Evolutionary conservation across 2,329 filamentous ascomycete species (phyloP), one percentile per base, ranked within the genome.

Genomic region (Botryotinia convoluta): DNA sequence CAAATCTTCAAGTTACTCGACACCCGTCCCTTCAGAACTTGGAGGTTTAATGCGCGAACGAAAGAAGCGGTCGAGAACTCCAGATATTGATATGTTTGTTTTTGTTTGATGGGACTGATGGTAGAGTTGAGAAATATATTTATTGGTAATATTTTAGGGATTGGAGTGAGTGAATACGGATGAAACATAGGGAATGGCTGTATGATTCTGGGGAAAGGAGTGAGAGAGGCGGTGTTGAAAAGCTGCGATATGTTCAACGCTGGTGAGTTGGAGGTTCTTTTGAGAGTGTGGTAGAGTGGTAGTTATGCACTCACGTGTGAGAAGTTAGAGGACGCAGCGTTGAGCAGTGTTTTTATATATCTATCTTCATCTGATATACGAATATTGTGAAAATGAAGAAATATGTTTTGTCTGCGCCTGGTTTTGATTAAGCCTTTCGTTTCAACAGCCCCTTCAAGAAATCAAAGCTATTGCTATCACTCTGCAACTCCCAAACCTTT

Each of bases 381-480:
- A n/a, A 2, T 48, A 18, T 10, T 7, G 12, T n/a, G 4, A 37
- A 37, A 35, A 26, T 0, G 20, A 48, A 48, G 29, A 4, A 57
- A 16, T 42, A 2, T 22, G 14, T 57, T 20, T 0, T 18, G n/a
- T 8, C 16, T 35, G 0, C 32, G 2, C 18, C 10, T 26, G 16
- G 3, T 37, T 18, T 60, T n/a, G 26, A n/a, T 26, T 73, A 80
- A 18, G 70, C 73, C 85, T 97, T 98, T 79, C 91, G 88, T 84
- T 90, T 93, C 32, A 99, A 85, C 79, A 99, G 80, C 0, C 96
- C 96, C 80, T 89, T 93, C 84, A 97, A 97, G 82, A 97, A 99
- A 83, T 99, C 96, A 84, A 99, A 99, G 82, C 95, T 98, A 80
- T 99, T 99, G 81, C 95, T 94, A 82, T 99, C 96, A 82, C 94